A percentile compares a stretch with the other conserved stretches of the same genome.
Conservation (phyloP, 2,329 filamentous ascomycete species). For the Penicillium sp. region DNA sequence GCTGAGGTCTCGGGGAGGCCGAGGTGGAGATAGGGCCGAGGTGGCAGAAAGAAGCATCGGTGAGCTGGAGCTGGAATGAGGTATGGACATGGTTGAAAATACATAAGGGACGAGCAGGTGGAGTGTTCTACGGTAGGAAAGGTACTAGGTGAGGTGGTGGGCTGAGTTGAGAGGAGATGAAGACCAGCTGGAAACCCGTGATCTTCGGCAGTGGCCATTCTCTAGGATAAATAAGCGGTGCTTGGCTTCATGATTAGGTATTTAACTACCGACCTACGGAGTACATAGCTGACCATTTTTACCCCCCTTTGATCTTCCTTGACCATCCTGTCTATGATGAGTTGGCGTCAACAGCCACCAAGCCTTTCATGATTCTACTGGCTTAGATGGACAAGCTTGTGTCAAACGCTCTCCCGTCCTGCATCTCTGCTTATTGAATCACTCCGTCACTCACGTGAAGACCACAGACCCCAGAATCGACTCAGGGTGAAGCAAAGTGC, state of each 20-base stretch:
- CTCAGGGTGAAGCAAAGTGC: too few species aligned
- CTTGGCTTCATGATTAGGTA: too few species aligned
- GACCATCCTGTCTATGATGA: conserved; percentile 4
- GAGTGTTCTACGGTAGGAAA: too few species aligned
- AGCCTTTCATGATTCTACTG: not conserved
- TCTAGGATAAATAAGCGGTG: too few species aligned
- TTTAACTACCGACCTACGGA: not conserved
- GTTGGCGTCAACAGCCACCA: conserved; percentile 13
- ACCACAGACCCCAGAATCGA: not conserved
- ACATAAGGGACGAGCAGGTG: too few species aligned
- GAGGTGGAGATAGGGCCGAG: not conserved
- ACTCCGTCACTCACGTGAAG: not conserved
- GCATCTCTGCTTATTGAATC: not conserved
- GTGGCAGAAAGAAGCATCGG: not conserved
- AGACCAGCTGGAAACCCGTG: not conserved
- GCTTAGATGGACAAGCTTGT: not conserved
- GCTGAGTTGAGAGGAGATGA: not conserved
- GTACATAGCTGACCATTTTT: not conserved
- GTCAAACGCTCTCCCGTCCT: not conserved
- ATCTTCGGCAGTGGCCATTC: not conserved
- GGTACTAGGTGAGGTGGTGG: too few species aligned
- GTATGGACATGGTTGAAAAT: too few species aligned
- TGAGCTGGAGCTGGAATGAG: not conserved
- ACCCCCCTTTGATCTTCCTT: not conserved
- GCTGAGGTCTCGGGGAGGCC: conserved; percentile 5